phyloP scores from a whole-genome alignment of 2,329 filamentous ascomycete species.

The Aspergillus bombycis region DNA sequence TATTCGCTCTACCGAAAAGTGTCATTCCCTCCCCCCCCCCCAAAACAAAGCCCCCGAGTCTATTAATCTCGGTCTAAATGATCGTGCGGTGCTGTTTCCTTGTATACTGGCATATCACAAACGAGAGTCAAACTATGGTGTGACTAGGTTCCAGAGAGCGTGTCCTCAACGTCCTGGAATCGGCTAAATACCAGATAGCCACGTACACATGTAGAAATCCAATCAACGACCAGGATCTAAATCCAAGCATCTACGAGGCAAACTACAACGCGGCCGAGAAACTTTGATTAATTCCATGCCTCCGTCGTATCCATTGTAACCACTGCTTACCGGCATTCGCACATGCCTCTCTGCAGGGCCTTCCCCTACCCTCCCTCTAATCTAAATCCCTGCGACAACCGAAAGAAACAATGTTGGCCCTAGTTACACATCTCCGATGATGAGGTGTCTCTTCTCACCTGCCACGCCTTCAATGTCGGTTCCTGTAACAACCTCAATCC shows the following conservation, averaged over 20 bases:
- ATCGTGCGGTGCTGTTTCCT: background rate
- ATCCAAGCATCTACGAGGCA: no score
- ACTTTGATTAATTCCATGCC: no score
- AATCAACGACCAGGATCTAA: background rate
- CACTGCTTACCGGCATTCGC: no score
- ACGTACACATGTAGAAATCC: background rate
- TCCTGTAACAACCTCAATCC: background rate
- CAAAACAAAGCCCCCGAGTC: no score
- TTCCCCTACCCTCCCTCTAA: background rate
- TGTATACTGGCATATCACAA: background rate
- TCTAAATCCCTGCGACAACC: background rate
- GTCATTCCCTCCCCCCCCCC: no score
- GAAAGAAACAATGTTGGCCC: background rate
- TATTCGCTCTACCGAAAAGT: background rate
- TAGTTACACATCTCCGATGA: background rate
- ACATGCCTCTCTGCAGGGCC: no score
- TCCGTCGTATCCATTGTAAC: no score
- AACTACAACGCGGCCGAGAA: no score
- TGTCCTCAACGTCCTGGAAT: background rate
- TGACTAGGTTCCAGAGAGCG: background rate
- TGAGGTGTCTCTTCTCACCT: background rate
- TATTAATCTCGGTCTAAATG: background rate
- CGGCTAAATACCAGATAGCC: background rate
- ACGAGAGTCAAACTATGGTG: background rate
- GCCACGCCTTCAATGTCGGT: background rate